A percentile compares a stretch with the other conserved stretches of the same genome.
Evolutionary conservation across 2,329 filamentous ascomycete species (phyloP).

Genomic region (Didymella glomerata): DNA sequence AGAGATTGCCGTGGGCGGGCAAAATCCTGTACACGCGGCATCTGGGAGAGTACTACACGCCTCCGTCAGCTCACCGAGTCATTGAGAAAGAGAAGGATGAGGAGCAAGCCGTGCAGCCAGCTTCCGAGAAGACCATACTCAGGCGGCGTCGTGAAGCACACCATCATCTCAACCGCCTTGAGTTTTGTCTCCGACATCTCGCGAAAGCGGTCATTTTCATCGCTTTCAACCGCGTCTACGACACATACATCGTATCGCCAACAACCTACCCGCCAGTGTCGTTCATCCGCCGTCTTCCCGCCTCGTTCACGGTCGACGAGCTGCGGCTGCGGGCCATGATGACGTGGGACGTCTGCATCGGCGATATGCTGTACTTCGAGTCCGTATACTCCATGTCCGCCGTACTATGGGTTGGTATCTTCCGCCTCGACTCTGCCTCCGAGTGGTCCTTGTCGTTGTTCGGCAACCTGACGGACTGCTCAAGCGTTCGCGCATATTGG

Average conservation of each 20-base stretch:
- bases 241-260: neutral
- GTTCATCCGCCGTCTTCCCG: slow-evolving; percentile 19
- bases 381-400: slow-evolving; percentile 25
- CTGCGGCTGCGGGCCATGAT: neutral
- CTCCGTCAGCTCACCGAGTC: too few relatives aligned
- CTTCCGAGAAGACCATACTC: neutral
- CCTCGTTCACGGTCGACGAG: neutral
- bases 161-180: neutral
- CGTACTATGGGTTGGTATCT: slow-evolving; percentile 17
- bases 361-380: slow-evolving; percentile 27
- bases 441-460: slow-evolving; percentile 28
- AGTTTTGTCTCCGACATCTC: neutral
- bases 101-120: neutral
- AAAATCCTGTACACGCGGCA: slow-evolving; percentile 5
- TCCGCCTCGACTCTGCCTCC: slow-evolving; percentile 14
- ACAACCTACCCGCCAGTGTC: neutral
- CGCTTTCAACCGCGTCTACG: neutral
- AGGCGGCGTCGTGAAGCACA: neutral
- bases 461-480: slow-evolving; percentile 14
- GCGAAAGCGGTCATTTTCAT: neutral
- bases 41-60: neutral
- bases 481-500: slow-evolving; percentile 31
- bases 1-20: neutral
- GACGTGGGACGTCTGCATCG: slow-evolving; percentile 23
- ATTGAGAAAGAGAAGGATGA: neutral